phyloP scores from a whole-genome alignment of 441 rosid genomes.

The Croton laevigatus region DNA sequence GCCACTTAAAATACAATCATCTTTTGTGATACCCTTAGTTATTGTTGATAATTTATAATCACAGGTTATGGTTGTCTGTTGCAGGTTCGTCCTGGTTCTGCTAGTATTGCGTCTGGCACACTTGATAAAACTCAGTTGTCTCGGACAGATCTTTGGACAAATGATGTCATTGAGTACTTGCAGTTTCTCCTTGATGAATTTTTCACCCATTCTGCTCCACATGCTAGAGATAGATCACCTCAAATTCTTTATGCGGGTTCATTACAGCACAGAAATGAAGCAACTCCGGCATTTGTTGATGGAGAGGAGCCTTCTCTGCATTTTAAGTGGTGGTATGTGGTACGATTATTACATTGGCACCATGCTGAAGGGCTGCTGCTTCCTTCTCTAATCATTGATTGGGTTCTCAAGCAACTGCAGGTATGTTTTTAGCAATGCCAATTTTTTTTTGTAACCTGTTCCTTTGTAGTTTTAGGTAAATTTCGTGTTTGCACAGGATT shows the following conservation, averaged over 20 bases:
- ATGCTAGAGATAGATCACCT: slow-evolving; percentile 64
- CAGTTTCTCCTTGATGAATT: slow-evolving; percentile 86
- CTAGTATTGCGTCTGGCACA: slow-evolving; percentile 61
- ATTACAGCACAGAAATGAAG: slow-evolving; percentile 52
- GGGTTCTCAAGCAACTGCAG: slow-evolving; percentile 94
- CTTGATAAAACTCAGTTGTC: slow-evolving; percentile 69
- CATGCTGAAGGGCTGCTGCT: slow-evolving; percentile 86
- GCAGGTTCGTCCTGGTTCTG: slow-evolving; percentile 76
- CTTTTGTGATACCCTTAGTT: not conserved
- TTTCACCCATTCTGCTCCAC: slow-evolving; percentile 57
- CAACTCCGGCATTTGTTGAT: slow-evolving; percentile 45
- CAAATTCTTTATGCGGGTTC: slow-evolving; percentile 71
- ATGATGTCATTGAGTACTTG: slow-evolving; percentile 90
- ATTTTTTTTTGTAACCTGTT: not conserved
- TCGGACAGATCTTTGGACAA: slow-evolving; percentile 95
- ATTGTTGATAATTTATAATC: slow-evolving; percentile 15
- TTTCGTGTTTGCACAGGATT: not conserved
- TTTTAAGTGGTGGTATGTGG: slow-evolving; percentile 95
- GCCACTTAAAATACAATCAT: slow-evolving; percentile 13
- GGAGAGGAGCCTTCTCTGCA: slow-evolving; percentile 86
- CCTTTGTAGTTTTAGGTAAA: slow-evolving; percentile 7
- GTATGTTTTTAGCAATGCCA: slow-evolving; percentile 31
- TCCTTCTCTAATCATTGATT: slow-evolving; percentile 90
- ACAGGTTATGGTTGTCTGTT: slow-evolving; percentile 34
- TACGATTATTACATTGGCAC: slow-evolving; percentile 95